Evolutionary conservation across 805 yeast genomes (phyloP).

Genomic region (Spathaspora girioi): DNA sequence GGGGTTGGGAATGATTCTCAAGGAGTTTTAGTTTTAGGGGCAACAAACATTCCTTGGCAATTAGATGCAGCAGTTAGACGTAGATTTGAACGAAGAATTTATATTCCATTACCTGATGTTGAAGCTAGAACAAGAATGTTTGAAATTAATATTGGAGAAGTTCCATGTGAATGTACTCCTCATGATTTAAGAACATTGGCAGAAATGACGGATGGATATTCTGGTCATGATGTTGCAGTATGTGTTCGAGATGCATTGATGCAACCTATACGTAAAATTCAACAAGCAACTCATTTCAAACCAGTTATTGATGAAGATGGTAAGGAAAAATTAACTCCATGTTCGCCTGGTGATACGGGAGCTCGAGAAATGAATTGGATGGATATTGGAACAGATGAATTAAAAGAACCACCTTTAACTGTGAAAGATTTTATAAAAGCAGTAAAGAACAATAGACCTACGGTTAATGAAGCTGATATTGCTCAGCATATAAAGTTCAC

Average conservation of each 20-base stretch:
- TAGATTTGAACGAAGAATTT: constrained; percentile 92
- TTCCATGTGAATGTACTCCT: constrained; percentile 73
- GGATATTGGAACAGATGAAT: constrained; percentile 83
- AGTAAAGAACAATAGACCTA: constrained; percentile 86
- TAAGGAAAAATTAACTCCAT: constrained; percentile 66
- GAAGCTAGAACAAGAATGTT: constrained; percentile 92
- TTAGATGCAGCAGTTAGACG: constrained; percentile 95
- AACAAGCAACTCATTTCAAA: constrained; percentile 93
- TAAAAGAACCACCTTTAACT: constrained; percentile 84
- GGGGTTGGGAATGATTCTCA: constrained; percentile 95
- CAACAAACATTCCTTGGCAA: constrained; percentile 99
- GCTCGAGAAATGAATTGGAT: constrained; percentile 93
- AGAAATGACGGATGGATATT: constrained; percentile 93
- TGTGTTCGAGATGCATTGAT: constrained; percentile 95
- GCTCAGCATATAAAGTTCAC: constrained; percentile 84
- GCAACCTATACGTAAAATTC: constrained; percentile 96
- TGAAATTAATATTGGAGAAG: constrained; percentile 85
- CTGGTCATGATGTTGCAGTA: constrained; percentile 96
- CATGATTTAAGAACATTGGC: constrained; percentile 78
- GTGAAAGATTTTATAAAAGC: constrained; percentile 93
- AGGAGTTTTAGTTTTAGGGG: constrained; percentile 94
- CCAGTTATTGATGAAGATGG: constrained; percentile 44
- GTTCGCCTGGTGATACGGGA: constrained; percentile 92
- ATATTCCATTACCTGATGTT: constrained; percentile 91
- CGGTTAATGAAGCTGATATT: constrained; percentile 85